Percentiles rank a stretch among this genome's conserved stretches.
Evolutionary conservation across 495 filamentous ascomycete species (phyloP).

Genomic region (Geopyxis carbonaria): DNA sequence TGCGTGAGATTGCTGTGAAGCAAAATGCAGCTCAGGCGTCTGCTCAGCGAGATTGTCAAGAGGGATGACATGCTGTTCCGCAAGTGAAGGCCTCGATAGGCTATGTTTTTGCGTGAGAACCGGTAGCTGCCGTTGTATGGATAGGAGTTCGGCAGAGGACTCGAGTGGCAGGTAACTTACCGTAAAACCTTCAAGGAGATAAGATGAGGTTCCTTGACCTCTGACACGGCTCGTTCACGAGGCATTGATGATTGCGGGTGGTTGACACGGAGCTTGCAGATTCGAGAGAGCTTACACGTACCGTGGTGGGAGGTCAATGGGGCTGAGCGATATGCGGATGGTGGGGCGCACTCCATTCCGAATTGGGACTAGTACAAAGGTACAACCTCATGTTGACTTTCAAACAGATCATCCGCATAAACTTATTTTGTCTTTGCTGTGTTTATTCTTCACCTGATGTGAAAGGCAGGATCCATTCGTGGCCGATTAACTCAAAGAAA

Average conservation of each 20-base stretch:
- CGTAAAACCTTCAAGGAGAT: slow-evolving; percentile 32
- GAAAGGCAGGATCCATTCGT: too few species aligned
- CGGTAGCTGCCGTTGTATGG: slow-evolving; percentile 12
- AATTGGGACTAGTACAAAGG: too few species aligned
- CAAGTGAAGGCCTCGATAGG: slow-evolving; percentile 40
- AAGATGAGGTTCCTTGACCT: slow-evolving; percentile 24
- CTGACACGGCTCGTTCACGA: slow-evolving; percentile 22
- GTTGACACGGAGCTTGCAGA: too few species aligned
- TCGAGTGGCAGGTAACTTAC: slow-evolving; percentile 24
- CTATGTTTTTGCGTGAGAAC: slow-evolving; percentile 22
- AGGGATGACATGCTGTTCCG: slow-evolving; percentile 29
- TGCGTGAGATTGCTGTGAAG: slow-evolving; percentile 18
- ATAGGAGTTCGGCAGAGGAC: slow-evolving; percentile 1
- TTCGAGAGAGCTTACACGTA: too few species aligned
- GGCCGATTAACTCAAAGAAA: too few species aligned
- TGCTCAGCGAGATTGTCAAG: slow-evolving; percentile 9
- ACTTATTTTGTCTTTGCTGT: too few species aligned
- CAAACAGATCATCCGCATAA: too few species aligned
- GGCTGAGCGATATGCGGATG: neutral
- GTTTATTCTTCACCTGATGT: too few species aligned
- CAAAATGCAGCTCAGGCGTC: slow-evolving; percentile 9
- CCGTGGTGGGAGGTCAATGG: too few species aligned
- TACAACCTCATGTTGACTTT: too few species aligned
- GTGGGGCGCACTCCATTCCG: neutral
- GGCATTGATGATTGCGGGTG: slow-evolving; percentile 20